Conservation (phyloP, 805 yeast genomes). For the Candida tammaniensis region DNA sequence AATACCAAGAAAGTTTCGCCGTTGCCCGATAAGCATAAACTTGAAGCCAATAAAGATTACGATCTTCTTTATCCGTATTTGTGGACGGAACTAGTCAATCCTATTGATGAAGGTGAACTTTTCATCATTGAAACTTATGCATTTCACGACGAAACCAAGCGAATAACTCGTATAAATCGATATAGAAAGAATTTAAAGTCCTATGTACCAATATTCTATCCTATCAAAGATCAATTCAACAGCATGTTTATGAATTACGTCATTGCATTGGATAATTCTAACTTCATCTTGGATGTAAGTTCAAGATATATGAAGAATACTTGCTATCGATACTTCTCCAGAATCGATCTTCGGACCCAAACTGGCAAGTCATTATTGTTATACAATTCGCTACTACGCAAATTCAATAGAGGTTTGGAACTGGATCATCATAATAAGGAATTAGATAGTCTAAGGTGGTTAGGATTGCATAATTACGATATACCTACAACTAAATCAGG, state of each 20-base stretch:
- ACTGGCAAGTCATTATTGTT: conserved; percentile 22
- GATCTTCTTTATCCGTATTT: conserved; percentile 34
- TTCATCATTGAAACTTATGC: conserved; percentile 26
- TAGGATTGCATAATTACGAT: conserved; percentile 22
- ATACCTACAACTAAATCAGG: conserved; percentile 24
- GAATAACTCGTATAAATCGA: conserved; percentile 21
- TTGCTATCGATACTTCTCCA: conserved; percentile 26
- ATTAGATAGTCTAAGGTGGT: conserved; percentile 16
- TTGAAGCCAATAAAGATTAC: conserved; percentile 23
- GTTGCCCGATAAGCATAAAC: conserved; percentile 16
- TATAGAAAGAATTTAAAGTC: conserved; percentile 4
- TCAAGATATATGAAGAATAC: conserved; percentile 31
- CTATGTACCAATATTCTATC: conserved; percentile 19
- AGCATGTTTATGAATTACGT: conserved; percentile 32
- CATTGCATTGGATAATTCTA: conserved; percentile 17
- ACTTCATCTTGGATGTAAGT: conserved; percentile 24
- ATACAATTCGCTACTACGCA: conserved; percentile 23
- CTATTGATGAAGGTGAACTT: conserved; percentile 21
- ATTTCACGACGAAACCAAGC: conserved; percentile 27
- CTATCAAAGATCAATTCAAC: conserved; percentile 21
- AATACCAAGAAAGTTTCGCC: conserved; percentile 21
- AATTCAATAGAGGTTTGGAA: conserved; percentile 13
- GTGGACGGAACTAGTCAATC: conserved; percentile 36
- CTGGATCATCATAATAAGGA: conserved; percentile 14
- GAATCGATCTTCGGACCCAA: conserved; percentile 27